Evolutionary conservation across 2,329 filamentous ascomycete genomes (phyloP), one percentile per base, ranked within the genome.

Genomic region (Trichoderma guizhouense): DNA sequence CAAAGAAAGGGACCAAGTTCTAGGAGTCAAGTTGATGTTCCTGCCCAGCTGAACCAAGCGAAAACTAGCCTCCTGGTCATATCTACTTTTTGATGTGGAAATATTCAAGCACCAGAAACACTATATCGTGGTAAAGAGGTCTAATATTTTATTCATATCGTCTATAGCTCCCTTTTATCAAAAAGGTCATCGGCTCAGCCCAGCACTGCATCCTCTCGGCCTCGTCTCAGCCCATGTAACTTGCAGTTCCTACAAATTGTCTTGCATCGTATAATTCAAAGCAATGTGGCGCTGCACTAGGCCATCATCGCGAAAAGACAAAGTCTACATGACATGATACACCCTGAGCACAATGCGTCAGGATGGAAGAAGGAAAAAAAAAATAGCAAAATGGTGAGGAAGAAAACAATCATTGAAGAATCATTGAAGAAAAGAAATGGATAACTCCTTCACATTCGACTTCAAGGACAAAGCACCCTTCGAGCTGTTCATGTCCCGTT

Each of bases 231-330:
- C 47, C n/a, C 47, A 51, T 32, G 18, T 32, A 36, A 32, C 26
- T 21, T 47, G 18, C 5, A 36, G 26, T 26, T 32, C 53, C n/a
- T n/a, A 26, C 28, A 62, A 28, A 21, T 24, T 34, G 57, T 53
- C 43, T 28, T 51, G 28, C 57, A 69, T 36, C 67, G 47, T 53
- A 61, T 69, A 69, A 69, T 32, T 69, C 55, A 28, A 51, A 36
- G 28, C 55, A 30, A 62, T 36, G 67, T 51, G 71, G 64, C 64
- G 57, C 64, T 72, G 71, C 58, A 63, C 71, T 68, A 68, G 55
- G 64, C 70, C 70, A 51, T 64, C 60, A 64, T 71, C 68, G 39
- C 68, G 30, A 64, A 71, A 66, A 43, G 32, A 34, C 51, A 66
- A 66, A 71, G 32, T 67, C 62, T 66, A 68, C 34, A 36, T 68